phyloP scores from a whole-genome alignment of 495 filamentous ascomycete genomes.

The Penicillium atrosanguineum region DNA sequence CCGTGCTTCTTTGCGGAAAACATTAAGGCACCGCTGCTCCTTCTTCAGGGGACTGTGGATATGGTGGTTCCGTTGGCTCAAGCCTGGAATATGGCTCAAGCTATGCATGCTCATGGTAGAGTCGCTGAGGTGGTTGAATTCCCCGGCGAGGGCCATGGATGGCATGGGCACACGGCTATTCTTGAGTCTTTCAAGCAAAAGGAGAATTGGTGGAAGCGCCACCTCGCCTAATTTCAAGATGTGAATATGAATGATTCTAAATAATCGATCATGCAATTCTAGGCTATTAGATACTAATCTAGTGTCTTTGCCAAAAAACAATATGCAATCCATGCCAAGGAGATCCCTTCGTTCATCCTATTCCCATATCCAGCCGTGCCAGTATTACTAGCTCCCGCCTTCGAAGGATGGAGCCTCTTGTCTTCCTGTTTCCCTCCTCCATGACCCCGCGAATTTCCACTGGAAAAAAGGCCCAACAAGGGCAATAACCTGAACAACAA shows the following conservation, averaged over 20 bases:
- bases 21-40: slow-evolving; percentile 44
- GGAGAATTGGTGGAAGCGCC: slow-evolving; percentile 27
- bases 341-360: background rate
- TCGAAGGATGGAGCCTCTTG: background rate
- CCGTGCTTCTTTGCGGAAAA: slow-evolving; percentile 42
- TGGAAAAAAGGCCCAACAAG: slow-evolving; percentile 38
- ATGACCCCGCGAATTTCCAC: slow-evolving; percentile 35
- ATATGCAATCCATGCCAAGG: background rate
- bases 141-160: slow-evolving; percentile 48
- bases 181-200: slow-evolving; percentile 20
- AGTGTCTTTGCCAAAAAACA: background rate
- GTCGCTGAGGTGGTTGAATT: slow-evolving; percentile 44
- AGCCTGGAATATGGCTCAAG: slow-evolving; percentile 39
- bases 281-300: background rate
- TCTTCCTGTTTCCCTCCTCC: slow-evolving; percentile 28
- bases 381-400: background rate
- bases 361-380: background rate
- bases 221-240: slow-evolving; percentile 10
- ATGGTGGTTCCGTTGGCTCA: slow-evolving; percentile 48
- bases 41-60: slow-evolving; percentile 48
- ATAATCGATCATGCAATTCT: background rate
- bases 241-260: no score
- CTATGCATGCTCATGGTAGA: slow-evolving; percentile 33
- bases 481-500: slow-evolving; percentile 34
- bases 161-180: slow-evolving; percentile 25